phyloP scores from a whole-genome alignment of 192 early-diverging fungal species.

The Dimargaris cristalligena region DNA sequence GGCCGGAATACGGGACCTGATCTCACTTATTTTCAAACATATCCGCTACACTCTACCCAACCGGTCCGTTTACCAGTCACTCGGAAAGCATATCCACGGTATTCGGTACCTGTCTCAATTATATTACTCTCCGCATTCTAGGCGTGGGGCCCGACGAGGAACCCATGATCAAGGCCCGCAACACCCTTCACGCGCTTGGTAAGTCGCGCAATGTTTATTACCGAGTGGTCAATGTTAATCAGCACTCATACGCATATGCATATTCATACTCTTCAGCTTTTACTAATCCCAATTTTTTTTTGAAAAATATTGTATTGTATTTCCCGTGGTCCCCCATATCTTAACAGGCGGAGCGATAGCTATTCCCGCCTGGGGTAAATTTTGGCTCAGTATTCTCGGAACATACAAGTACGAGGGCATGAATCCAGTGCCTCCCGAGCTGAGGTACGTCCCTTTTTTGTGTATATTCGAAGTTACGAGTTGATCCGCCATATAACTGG shows the following conservation, averaged over 20 bases:
- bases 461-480: no score
- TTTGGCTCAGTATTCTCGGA: slow-evolving; percentile 84
- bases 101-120: slow-evolving; percentile 94
- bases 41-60: no score
- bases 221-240: no score
- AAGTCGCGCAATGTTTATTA: no score
- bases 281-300: no score
- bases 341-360: slow-evolving; percentile 60
- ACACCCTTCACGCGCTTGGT: slow-evolving; percentile 66
- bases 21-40: no score
- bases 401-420: slow-evolving; percentile 93
- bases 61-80: slow-evolving; percentile 33
- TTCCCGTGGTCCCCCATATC: no score
- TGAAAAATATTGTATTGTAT: no score
- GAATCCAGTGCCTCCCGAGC: slow-evolving; percentile 90
- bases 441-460: slow-evolving; percentile 49
- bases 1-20: no score
- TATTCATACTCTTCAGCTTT: no score
- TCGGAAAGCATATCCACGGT: slow-evolving; percentile 82
- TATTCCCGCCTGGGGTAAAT: slow-evolving; percentile 93
- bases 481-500: no score
- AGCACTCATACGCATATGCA: no score
- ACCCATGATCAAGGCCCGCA: slow-evolving; percentile 64
- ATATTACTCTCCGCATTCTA: slow-evolving; percentile 73
- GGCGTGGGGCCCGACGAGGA: slow-evolving; percentile 76